Percentiles rank a stretch among this genome's conserved stretches.
These are phyloP conservation scores for Fusarium penzigii DNA, from an alignment of 2,329 filamentous ascomycete genomes.

Conservation along the genomic window DNA sequence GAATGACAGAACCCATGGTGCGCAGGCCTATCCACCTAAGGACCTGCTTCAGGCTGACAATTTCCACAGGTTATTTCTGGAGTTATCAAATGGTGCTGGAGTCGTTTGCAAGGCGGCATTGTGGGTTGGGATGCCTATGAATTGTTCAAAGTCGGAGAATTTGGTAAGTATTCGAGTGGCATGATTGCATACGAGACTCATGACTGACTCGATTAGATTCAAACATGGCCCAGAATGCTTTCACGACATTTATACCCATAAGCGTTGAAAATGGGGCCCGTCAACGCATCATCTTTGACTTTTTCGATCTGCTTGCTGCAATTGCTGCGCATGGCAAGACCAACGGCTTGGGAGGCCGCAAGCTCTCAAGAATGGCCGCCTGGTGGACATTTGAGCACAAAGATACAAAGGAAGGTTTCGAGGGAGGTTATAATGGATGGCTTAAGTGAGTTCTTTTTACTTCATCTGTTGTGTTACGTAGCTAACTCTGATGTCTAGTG, in stretches of 20 bases:
- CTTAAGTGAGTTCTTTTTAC: constrained; percentile 48
- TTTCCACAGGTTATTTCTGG: constrained; percentile 77
- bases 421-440: constrained; percentile 91
- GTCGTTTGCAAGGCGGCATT: constrained; percentile 83
- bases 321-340: constrained; percentile 90
- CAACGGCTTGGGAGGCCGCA: constrained; percentile 90
- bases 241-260: constrained; percentile 93
- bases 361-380: constrained; percentile 90
- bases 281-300: constrained; percentile 89
- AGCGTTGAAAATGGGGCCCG: constrained; percentile 86
- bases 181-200: background rate
- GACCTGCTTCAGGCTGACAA: constrained; percentile 23
- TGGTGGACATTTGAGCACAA: constrained; percentile 98
- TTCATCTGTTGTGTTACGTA: constrained; percentile 4
- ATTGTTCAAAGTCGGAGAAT: constrained; percentile 90
- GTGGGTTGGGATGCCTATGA: constrained; percentile 98
- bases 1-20: constrained; percentile 93
- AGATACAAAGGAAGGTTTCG: constrained; percentile 87
- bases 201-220: constrained; percentile 65
- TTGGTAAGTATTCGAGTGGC: constrained; percentile 55
- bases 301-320: constrained; percentile 90
- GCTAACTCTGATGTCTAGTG: constrained; percentile 51
- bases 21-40: constrained; percentile 27
- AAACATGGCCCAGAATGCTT: constrained; percentile 86
- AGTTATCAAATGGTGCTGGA: constrained; percentile 98